phyloP scores from a whole-genome alignment of 306 rosid genomes.

The Datisca glomerata region DNA sequence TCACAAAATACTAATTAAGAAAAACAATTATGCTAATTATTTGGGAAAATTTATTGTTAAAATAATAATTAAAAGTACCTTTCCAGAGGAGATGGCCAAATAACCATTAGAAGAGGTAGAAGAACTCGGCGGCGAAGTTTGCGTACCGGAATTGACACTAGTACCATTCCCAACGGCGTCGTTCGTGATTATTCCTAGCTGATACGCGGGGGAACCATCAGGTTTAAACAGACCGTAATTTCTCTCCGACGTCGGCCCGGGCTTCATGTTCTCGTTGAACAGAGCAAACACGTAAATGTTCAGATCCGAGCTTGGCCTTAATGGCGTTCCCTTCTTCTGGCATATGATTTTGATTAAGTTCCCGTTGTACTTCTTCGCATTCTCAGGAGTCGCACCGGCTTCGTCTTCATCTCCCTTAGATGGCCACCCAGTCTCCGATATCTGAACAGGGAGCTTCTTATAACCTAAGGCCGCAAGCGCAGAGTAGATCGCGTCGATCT shows the following conservation, averaged over 20 bases:
- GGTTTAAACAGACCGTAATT: conserved; percentile 92
- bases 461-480: conserved; percentile 48
- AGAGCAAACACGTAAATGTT: conserved; percentile 86
- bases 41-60: background rate
- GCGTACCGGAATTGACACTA: conserved; percentile 11
- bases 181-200: conserved; percentile 30
- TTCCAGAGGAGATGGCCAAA: conserved; percentile 67
- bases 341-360: conserved; percentile 46
- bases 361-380: conserved; percentile 85
- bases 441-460: conserved; percentile 65
- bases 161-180: conserved; percentile 12
- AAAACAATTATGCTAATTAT: too few relatives aligned
- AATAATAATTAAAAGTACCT: background rate
- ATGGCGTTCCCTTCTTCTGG: conserved; percentile 64
- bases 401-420: conserved; percentile 86
- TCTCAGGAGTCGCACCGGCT: conserved; percentile 64
- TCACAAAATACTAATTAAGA: too few relatives aligned
- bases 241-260: conserved; percentile 88
- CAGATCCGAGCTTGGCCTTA: conserved; percentile 56
- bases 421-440: conserved; percentile 98
- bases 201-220: conserved; percentile 61
- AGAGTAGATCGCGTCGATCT: conserved; percentile 83
- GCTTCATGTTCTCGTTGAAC: conserved; percentile 93
- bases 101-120: conserved; percentile 47
- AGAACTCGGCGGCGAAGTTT: conserved; percentile 27